phyloP scores from a whole-genome alignment of 2,329 filamentous ascomycete species.

The Didymellaceae sp. region DNA sequence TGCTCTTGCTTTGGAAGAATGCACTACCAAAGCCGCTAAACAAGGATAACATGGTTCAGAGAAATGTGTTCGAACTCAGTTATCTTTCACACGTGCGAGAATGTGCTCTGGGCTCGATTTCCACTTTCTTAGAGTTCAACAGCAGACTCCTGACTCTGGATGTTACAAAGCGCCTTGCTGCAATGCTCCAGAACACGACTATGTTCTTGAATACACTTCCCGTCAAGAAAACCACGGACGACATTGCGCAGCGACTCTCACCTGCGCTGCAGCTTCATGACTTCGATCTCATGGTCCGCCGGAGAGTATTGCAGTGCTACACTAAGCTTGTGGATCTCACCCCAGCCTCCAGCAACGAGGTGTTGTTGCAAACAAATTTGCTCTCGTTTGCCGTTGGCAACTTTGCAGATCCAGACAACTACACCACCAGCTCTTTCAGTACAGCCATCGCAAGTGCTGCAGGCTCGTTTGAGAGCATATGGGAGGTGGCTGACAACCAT shows the following conservation, averaged over 20 bases:
- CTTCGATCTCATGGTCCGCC: constrained; percentile 89
- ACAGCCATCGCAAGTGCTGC: constrained; percentile 90
- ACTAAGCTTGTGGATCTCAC: constrained; percentile 88
- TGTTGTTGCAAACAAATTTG: constrained; percentile 87
- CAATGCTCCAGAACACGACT: constrained; percentile 94
- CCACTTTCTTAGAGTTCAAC: constrained; percentile 94
- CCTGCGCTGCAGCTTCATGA: constrained; percentile 89
- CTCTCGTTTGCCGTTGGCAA: constrained; percentile 87
- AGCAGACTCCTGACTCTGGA: constrained; percentile 89
- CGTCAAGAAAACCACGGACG: constrained; percentile 82
- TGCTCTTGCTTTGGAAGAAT: constrained; percentile 96
- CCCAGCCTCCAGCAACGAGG: constrained; percentile 82
- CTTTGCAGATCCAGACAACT: constrained; percentile 92
- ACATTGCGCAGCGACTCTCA: constrained; percentile 81
- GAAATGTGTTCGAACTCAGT: constrained; percentile 85
- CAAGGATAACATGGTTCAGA: constrained; percentile 85
- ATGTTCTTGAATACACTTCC: constrained; percentile 87
- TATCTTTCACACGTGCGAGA: constrained; percentile 95
- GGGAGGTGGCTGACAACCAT: constrained; percentile 93
- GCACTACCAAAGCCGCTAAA: constrained; percentile 92
- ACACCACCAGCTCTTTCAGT: constrained; percentile 82
- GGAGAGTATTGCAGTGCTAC: constrained; percentile 93
- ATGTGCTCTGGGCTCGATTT: constrained; percentile 87
- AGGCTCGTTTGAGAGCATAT: constrained; percentile 88
- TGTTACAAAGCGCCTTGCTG: constrained; percentile 88